Conservation (phyloP, 2,329 filamentous ascomycete species). For the Aschersonia sp. region DNA sequence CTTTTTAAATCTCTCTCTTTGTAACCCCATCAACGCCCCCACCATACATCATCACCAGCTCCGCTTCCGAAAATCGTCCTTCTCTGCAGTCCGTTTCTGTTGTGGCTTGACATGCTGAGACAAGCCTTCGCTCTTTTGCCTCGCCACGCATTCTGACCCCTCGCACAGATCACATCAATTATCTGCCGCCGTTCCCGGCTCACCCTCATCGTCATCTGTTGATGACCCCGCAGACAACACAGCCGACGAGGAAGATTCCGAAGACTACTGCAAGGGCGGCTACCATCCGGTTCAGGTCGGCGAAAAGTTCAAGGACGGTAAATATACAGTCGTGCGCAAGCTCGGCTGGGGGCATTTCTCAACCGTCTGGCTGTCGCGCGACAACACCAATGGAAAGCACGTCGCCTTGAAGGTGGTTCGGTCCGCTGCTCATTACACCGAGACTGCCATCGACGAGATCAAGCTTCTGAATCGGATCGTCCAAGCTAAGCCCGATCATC, state of each 20-base stretch:
- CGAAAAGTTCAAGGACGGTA: slow-evolving; percentile 94
- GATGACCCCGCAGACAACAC: slow-evolving; percentile 84
- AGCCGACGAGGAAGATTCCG: slow-evolving; percentile 94
- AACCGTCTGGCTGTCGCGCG: slow-evolving; percentile 76
- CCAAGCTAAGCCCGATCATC: slow-evolving; percentile 85
- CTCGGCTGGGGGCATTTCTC: slow-evolving; percentile 98
- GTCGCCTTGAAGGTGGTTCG: slow-evolving; percentile 96
- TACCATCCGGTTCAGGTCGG: slow-evolving; percentile 92
- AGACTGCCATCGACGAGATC: slow-evolving; percentile 97
- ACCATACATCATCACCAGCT: slow-evolving; percentile 1
- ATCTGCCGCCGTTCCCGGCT: slow-evolving; percentile 48
- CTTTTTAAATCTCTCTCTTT: neutral
- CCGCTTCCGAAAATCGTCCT: neutral
- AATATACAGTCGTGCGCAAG: slow-evolving; percentile 92
- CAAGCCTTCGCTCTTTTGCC: neutral
- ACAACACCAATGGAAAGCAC: slow-evolving; percentile 81
- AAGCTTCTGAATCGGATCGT: slow-evolving; percentile 96
- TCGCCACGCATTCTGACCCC: neutral
- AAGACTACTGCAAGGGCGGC: slow-evolving; percentile 98
- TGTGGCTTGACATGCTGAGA: neutral
- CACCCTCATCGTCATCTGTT: slow-evolving; percentile 63
- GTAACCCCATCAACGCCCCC: neutral
- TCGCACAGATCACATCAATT: slow-evolving; percentile 36
- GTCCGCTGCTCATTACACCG: slow-evolving; percentile 94
- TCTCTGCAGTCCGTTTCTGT: neutral